These are phyloP conservation scores for Angomonas deanei DNA, from an alignment of 208 protist genomes.

Conservation along the genomic window DNA sequence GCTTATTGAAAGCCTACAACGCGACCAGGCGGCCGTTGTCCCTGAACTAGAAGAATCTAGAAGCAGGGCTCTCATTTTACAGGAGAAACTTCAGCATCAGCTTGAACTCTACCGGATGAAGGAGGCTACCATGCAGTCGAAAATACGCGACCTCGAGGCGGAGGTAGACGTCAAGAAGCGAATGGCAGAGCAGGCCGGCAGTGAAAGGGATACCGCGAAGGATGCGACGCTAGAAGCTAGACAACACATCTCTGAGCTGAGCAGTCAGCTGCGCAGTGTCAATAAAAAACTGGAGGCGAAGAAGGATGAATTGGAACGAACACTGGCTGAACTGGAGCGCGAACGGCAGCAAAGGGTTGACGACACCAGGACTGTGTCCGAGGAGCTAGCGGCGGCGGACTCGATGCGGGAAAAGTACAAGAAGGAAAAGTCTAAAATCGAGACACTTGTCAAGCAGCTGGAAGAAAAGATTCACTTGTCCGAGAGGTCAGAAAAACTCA, in stretches of 20 bases:
- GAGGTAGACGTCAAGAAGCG: slow-evolving; percentile 12
- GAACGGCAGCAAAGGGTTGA: slow-evolving; percentile 17
- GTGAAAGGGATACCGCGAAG: slow-evolving; percentile 11
- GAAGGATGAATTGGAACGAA: slow-evolving; percentile 14
- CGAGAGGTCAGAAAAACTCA: slow-evolving; percentile 31
- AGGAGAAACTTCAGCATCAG: slow-evolving; percentile 46
- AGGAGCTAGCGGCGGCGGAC: slow-evolving; percentile 28
- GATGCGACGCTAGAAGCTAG: slow-evolving; percentile 15
- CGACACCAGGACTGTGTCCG: slow-evolving; percentile 18
- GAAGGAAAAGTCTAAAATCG: slow-evolving; percentile 58
- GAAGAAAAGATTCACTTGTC: slow-evolving; percentile 29
- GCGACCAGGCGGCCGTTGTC: slow-evolving; percentile 34
- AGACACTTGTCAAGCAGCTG: slow-evolving; percentile 35
- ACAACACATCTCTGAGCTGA: slow-evolving; percentile 34
- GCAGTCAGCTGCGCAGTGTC: slow-evolving; percentile 30
- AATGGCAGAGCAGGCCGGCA: slow-evolving; percentile 10
- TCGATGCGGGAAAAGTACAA: slow-evolving; percentile 47
- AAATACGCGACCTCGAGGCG: slow-evolving; percentile 18
- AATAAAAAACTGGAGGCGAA: slow-evolving; percentile 32
- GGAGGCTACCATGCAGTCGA: slow-evolving; percentile 19
- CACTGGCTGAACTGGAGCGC: slow-evolving; percentile 17
- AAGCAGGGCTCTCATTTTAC: slow-evolving; percentile 33
- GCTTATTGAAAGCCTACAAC: slow-evolving; percentile 37
- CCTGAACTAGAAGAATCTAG: slow-evolving; percentile 40
- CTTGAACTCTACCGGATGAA: slow-evolving; percentile 23